Evolutionary conservation across 352 stramenopile species (phyloP), one percentile per base, ranked within the genome.

Genomic region (Lagenidium giganteum): DNA sequence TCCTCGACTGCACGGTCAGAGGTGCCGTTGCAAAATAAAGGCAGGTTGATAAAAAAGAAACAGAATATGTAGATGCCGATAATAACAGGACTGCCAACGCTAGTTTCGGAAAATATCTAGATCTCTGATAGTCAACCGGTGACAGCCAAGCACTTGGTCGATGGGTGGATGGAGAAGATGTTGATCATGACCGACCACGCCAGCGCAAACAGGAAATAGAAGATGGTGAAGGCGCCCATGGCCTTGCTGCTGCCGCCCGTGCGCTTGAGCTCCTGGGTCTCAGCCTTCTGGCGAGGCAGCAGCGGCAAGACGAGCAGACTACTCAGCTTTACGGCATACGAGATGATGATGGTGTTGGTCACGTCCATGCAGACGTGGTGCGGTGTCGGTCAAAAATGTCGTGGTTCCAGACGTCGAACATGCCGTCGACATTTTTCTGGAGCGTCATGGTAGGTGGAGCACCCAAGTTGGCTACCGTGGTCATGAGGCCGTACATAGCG

Each of bases 401-500:
- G n/a, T 65, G 42, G 27, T 52, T 42, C 17, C 43, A 50, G 33
- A 62, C 47, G 21, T 61, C 22, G 41, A 71, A 71, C 12, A 36
- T 45, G 20, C 31, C 30, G 34, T 67, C 59, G 32, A 68, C 56
- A 5, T 64, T 54, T 21, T 67, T 71, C 24, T 42, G 51, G 11
- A 67, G 24, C n/a, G 45, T 53, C 38, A 45, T 49, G 31, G 45
- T 38, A 29, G 67, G 61, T 26, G 53, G 45, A 14, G 47, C 35
- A 14, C 49, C 47, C 3, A 68, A 30, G 35, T 67, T 71, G 17
- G 31, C 44, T n/a, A 68, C 52, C 3, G 61, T 67, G 32, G 61
- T 71, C 18, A 67, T 25, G 25, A 71, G 33, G 5, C 57, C 57
- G 36, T 68, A 71, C 30, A 68, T 47, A 9, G 56, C 55, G 26